These are phyloP conservation scores for Bruguiera gymnorhiza DNA, from an alignment of 345 rosid genomes.

Conservation along the genomic window DNA sequence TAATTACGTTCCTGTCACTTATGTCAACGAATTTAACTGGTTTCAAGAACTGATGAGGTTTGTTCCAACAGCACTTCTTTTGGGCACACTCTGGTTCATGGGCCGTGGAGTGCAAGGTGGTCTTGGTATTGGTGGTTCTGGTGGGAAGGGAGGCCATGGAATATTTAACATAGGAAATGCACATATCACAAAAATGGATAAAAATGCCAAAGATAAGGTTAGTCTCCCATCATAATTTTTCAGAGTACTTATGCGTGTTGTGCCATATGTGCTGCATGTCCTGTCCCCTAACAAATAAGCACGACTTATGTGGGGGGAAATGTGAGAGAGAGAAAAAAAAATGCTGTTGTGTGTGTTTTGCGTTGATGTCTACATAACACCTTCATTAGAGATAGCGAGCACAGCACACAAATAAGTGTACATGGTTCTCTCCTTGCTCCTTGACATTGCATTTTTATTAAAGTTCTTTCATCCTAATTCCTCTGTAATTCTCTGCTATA, in stretches of 20 bases:
- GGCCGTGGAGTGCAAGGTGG: conserved; percentile 85
- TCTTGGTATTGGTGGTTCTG: conserved; percentile 77
- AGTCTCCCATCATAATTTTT: not conserved
- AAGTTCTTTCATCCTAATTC: not conserved
- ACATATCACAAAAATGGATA: conserved; percentile 76
- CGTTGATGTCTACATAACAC: conserved; percentile 1
- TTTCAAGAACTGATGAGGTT: conserved; percentile 77
- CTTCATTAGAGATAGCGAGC: not conserved
- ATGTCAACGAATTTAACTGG: conserved; percentile 73
- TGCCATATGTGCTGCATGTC: not conserved
- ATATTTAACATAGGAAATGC: conserved; percentile 96
- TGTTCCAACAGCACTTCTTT: conserved; percentile 65
- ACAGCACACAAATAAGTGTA: not conserved
- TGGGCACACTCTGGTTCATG: conserved; percentile 65
- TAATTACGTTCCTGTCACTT: conserved; percentile 72
- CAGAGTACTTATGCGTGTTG: not conserved
- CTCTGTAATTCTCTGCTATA: not conserved
- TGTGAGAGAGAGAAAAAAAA: too few species aligned
- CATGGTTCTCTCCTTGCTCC: not conserved
- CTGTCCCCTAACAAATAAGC: not conserved
- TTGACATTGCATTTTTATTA: not conserved
- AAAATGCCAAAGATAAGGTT: conserved; percentile 92
- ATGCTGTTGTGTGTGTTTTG: not conserved
- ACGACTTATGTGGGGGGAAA: not conserved
- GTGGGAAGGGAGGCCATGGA: conserved; percentile 80